Evolutionary conservation across 2,329 filamentous ascomycete genomes (phyloP), one percentile per base, ranked within the genome.

Genomic region (Neoascochyta sp.): DNA sequence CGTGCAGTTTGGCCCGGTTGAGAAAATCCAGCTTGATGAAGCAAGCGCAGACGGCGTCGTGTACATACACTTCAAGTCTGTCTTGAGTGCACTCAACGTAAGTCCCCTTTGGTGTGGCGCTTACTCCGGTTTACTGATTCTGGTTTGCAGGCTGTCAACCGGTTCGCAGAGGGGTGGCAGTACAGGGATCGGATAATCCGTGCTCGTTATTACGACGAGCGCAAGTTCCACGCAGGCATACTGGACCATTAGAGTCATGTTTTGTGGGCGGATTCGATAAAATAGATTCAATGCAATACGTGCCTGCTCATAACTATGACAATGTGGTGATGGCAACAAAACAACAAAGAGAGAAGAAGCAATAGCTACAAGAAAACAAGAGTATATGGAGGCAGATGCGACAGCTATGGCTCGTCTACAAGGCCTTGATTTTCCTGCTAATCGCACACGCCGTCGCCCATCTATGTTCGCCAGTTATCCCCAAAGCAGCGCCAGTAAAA

Each of bases 41-140:
- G 86, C 52, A 70, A 78, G 24, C 67, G 74, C 43, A 70, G 70
- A 27, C 65, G 47, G 42, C 36, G 77, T 80, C 30, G 92, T 98
- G 4, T 96, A 95, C 62, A 87, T 98, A 61, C 86, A 93, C 60
- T 98, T 96, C 57, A 90, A 86, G 2, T 84, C 83, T 45, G 78
- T 82, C 50, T 70, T 96, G 31, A 92, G 85, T 24, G 92, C 88
- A 9, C 66, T 96, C 35, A 76, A 88, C 49, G 86, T 89, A 71
- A 68, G 81, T 74, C 5, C 7, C 3, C 3, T 6, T 9, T 16
- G 9, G 3, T 8, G 20, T 4, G 3, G 12, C n/a, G 2, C 12
- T 16, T 29, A 24, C 24, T 22, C n/a, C n/a, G n/a, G n/a, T n/a
- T n/a, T n/a, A n/a, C n/a, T 23, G 7, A 24, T 13, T 26, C 22